Evolutionary conservation across 2,329 filamentous ascomycete genomes (phyloP).

Genomic region (Trichoderma guizhouense): DNA sequence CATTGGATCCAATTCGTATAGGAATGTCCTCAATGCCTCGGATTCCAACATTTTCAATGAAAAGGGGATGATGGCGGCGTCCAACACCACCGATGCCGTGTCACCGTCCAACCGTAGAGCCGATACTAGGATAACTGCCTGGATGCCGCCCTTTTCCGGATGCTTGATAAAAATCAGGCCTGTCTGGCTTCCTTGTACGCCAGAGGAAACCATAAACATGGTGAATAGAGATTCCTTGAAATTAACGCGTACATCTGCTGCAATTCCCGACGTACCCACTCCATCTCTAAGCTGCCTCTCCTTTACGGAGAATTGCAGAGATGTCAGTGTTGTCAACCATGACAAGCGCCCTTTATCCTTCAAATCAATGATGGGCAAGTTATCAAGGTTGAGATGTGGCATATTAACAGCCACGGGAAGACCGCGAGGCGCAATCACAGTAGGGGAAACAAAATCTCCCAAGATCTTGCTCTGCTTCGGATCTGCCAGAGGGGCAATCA

Average conservation of each 20-base stretch:
- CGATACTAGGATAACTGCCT: slow-evolving; percentile 39
- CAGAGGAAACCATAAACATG: slow-evolving; percentile 45
- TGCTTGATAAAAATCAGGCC: slow-evolving; percentile 43
- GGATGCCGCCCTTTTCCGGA: slow-evolving; percentile 36
- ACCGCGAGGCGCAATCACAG: slow-evolving; percentile 25
- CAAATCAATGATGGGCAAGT: slow-evolving; percentile 41
- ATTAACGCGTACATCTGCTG: slow-evolving; percentile 37
- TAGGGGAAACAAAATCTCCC: slow-evolving; percentile 38
- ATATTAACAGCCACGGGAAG: slow-evolving; percentile 39
- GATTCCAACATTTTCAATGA: slow-evolving; percentile 35
- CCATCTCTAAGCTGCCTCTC: slow-evolving; percentile 38
- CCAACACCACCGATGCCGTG: slow-evolving; percentile 41
- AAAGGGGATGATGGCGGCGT: slow-evolving; percentile 46
- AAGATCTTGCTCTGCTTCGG: slow-evolving; percentile 26
- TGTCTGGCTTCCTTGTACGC: slow-evolving; percentile 44
- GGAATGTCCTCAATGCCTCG: slow-evolving; percentile 36
- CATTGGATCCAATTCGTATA: slow-evolving; percentile 36
- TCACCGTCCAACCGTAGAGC: slow-evolving; percentile 43
- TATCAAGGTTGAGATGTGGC: slow-evolving; percentile 44
- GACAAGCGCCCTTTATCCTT: slow-evolving; percentile 31
- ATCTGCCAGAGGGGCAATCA: slow-evolving; percentile 36
- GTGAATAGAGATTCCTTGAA: slow-evolving; percentile 49
- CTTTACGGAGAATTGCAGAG: slow-evolving; percentile 40
- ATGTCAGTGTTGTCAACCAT: slow-evolving; percentile 41
- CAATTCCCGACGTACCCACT: slow-evolving; percentile 23